Percentiles rank a stretch among this genome's conserved stretches.
Evolutionary conservation across 2,329 filamentous ascomycete species (phyloP).

Genomic region (Beauveria brongniartii): DNA sequence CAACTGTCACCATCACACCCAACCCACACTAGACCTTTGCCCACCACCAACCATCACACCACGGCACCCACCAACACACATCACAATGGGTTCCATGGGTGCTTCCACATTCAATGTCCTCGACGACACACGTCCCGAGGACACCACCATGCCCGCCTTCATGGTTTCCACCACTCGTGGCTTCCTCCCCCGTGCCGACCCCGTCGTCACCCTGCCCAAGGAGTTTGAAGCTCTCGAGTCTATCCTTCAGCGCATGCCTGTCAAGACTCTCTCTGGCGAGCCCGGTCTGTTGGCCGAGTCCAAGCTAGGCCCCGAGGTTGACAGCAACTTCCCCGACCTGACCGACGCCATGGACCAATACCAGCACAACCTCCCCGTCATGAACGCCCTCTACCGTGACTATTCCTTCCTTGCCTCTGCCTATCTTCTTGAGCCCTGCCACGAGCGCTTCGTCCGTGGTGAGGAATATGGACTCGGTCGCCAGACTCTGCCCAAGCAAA

Average conservation of each 20-base stretch:
- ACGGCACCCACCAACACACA: slow-evolving; percentile 1
- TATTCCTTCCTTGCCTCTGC: slow-evolving; percentile 87
- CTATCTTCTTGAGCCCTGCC: slow-evolving; percentile 87
- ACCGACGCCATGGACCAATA: slow-evolving; percentile 65
- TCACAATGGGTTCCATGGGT: slow-evolving; percentile 34
- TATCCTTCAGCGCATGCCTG: slow-evolving; percentile 69
- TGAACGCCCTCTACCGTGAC: slow-evolving; percentile 84
- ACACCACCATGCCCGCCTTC: slow-evolving; percentile 61
- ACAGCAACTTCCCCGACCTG: slow-evolving; percentile 68
- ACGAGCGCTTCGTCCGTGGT: slow-evolving; percentile 61
- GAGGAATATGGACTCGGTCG: slow-evolving; percentile 72
- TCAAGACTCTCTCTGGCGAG: slow-evolving; percentile 63
- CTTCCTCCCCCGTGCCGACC: slow-evolving; percentile 63
- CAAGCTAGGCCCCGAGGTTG: slow-evolving; percentile 66
- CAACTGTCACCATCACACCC: background rate
- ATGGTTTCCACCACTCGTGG: slow-evolving; percentile 70
- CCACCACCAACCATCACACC: slow-evolving; percentile 9
- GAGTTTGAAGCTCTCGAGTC: slow-evolving; percentile 68
- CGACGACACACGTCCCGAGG: slow-evolving; percentile 52
- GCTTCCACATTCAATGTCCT: slow-evolving; percentile 49
- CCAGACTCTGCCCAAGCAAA: slow-evolving; percentile 61
- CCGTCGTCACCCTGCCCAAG: slow-evolving; percentile 54
- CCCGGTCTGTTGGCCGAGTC: slow-evolving; percentile 71
- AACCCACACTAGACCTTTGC: slow-evolving; percentile 7
- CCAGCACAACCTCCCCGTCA: slow-evolving; percentile 62